phyloP scores from a whole-genome alignment of 2,329 filamentous ascomycete genomes.

The Huntiella decipiens region DNA sequence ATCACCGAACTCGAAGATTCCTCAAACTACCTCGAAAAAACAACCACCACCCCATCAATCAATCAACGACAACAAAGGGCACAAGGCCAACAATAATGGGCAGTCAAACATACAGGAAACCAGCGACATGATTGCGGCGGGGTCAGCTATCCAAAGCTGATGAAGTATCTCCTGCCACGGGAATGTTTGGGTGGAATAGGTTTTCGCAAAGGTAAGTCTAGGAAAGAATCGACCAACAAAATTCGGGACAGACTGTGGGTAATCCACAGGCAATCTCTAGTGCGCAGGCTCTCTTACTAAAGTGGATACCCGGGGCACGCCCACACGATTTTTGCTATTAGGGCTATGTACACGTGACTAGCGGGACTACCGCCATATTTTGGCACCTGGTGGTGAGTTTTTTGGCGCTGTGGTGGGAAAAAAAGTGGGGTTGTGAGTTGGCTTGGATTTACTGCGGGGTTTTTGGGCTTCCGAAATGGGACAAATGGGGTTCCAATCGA shows the following conservation, averaged over 20 bases:
- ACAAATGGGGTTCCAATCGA: too few species aligned
- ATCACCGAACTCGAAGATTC: background rate
- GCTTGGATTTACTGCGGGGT: too few species aligned
- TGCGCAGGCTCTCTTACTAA: slow-evolving; percentile 10
- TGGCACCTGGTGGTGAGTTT: background rate
- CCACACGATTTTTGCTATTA: slow-evolving; percentile 10
- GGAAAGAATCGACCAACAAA: slow-evolving; percentile 9
- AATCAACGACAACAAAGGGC: background rate
- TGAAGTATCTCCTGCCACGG: slow-evolving; percentile 12
- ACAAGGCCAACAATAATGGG: slow-evolving; percentile 1
- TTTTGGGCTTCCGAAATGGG: too few species aligned
- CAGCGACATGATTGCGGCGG: slow-evolving; percentile 18
- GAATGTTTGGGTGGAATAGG: slow-evolving; percentile 11
- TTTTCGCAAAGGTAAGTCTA: slow-evolving; percentile 10
- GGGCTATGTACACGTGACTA: slow-evolving; percentile 12
- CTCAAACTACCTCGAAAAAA: background rate
- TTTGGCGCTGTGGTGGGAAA: background rate
- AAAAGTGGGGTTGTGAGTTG: background rate
- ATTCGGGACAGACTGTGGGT: slow-evolving; percentile 9
- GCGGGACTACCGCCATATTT: too few species aligned
- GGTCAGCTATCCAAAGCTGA: slow-evolving; percentile 15
- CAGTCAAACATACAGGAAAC: slow-evolving; percentile 11
- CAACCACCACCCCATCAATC: background rate
- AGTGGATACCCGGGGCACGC: slow-evolving; percentile 11
- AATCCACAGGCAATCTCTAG: background rate